Evolutionary conservation across 2,329 filamentous ascomycete genomes (phyloP).

Genomic region (Epichloe glyceriae): DNA sequence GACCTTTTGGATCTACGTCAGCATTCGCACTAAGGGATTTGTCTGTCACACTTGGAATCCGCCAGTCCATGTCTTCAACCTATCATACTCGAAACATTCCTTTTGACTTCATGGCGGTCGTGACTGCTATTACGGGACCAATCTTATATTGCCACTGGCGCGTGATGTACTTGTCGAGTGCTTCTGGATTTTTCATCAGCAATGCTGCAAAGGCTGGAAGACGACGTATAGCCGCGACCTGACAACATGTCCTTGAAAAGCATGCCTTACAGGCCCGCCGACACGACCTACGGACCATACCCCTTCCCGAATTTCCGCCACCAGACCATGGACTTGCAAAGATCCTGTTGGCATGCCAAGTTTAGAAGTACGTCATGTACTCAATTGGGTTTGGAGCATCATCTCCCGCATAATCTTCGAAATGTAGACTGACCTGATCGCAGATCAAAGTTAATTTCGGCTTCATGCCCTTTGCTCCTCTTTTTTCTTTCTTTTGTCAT

Average conservation of each 20-base stretch:
- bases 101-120: not conserved
- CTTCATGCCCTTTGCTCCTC: constrained; percentile 19
- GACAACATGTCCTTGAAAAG: not conserved
- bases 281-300: not conserved
- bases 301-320: not conserved
- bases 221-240: not conserved
- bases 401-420: constrained; percentile 8
- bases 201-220: not conserved
- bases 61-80: no score
- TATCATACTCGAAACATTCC: not conserved
- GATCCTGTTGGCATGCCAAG: not conserved
- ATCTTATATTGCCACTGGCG: not conserved
- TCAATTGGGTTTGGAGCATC: constrained; percentile 15
- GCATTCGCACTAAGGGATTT: no score
- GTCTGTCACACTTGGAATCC: no score
- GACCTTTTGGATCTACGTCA: not conserved
- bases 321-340: not conserved
- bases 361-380: constrained; percentile 2
- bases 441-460: constrained; percentile 46
- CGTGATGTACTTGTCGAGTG: not conserved
- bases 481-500: constrained; percentile 5
- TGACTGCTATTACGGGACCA: not conserved
- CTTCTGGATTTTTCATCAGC: not conserved
- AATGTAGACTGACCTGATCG: constrained; percentile 13
- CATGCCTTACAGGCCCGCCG: not conserved